Percentiles rank a stretch among this genome's conserved stretches.
Conservation (phyloP, 768 basidiomycete genomes). For the Kwoniella sp. region DNA sequence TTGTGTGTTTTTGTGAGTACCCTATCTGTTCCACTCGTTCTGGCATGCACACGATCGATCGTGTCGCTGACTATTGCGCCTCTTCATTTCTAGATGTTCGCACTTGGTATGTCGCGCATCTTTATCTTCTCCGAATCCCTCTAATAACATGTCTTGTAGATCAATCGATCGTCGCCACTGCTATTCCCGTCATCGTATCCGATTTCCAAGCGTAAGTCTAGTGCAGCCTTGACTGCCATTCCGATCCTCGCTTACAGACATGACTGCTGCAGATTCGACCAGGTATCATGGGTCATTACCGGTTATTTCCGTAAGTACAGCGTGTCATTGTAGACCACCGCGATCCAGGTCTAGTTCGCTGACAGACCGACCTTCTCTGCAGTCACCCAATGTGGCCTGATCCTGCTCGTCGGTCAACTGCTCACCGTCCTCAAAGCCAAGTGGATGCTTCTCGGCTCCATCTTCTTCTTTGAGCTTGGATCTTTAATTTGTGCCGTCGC, state of each 20-base stretch:
- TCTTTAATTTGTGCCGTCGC: conserved; percentile 54
- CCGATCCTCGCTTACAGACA: background rate
- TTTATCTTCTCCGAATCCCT: background rate
- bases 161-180: conserved; percentile 51
- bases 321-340: background rate
- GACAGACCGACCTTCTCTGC: background rate
- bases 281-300: conserved; percentile 49
- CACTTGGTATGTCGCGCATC: conserved; percentile 20
- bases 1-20: conserved; percentile 37
- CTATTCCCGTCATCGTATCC: conserved; percentile 44
- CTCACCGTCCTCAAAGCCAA: conserved; percentile 53
- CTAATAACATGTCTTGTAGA: conserved; percentile 20
- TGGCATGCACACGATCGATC: background rate
- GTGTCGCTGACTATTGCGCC: too few species aligned
- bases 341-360: background rate
- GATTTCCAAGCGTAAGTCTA: conserved; percentile 37
- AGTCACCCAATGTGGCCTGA: conserved; percentile 52
- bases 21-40: background rate
- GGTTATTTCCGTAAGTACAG: conserved; percentile 37
- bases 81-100: conserved; percentile 34
- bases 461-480: conserved; percentile 56
- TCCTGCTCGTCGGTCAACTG: conserved; percentile 53
- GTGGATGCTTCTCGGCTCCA: conserved; percentile 52
- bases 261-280: conserved; percentile 27
- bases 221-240: background rate